Evolutionary conservation across 2,329 filamentous ascomycete species (phyloP).

Genomic region (Exophiala calicioides): DNA sequence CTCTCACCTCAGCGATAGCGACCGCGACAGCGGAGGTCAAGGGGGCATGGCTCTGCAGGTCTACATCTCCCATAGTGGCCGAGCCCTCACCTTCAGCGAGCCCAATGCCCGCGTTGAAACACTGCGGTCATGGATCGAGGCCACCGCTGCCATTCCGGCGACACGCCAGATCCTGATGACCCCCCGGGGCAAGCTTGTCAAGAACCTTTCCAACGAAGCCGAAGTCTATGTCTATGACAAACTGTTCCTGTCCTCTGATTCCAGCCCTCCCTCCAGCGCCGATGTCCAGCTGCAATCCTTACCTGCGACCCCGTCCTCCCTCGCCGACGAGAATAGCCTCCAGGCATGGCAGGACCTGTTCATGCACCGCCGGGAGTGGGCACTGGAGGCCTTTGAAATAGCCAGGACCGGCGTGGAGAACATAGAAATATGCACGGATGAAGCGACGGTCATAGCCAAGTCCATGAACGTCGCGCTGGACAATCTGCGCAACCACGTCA

Average conservation of each 20-base stretch:
- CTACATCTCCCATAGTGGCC: constrained; percentile 89
- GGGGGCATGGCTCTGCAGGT: constrained; percentile 77
- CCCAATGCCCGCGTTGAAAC: constrained; percentile 63
- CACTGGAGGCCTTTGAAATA: constrained; percentile 66
- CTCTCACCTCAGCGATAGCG: neutral
- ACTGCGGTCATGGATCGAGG: constrained; percentile 77
- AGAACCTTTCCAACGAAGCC: constrained; percentile 65
- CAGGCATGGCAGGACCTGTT: constrained; percentile 88
- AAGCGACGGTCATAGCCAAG: constrained; percentile 74
- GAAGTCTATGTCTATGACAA: constrained; percentile 94
- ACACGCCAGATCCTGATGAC: constrained; percentile 87
- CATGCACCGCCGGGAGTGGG: constrained; percentile 78
- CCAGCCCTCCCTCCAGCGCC: constrained; percentile 53
- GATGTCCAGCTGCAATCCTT: constrained; percentile 59
- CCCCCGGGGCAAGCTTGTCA: constrained; percentile 78
- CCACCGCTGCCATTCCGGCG: constrained; percentile 69
- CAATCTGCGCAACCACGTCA: constrained; percentile 60
- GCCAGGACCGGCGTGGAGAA: constrained; percentile 67
- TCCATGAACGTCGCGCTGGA: constrained; percentile 82
- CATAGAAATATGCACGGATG: constrained; percentile 47
- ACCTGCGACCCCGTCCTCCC: constrained; percentile 70
- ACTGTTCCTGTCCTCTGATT: constrained; percentile 60
- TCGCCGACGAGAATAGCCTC: constrained; percentile 76
- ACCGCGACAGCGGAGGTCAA: constrained; percentile 17
- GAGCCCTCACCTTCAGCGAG: constrained; percentile 59